These are phyloP conservation scores for Papilionanthe hybrid DNA, from an alignment of 116 monocot species.

Conservation along the genomic window DNA sequence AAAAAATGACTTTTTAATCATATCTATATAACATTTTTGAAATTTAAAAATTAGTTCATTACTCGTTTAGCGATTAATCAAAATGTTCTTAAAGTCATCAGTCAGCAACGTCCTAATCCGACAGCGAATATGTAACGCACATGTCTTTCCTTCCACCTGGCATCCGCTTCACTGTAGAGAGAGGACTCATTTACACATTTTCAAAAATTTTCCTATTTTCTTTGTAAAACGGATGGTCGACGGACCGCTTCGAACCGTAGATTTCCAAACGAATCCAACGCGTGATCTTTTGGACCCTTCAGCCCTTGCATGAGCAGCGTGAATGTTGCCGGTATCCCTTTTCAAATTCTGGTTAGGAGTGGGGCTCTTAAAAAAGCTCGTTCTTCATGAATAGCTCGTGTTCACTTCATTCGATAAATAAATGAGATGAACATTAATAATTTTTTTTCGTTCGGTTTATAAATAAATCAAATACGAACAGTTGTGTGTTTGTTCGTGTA, in stretches of 20 bases:
- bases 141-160: neutral
- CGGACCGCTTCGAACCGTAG: neutral
- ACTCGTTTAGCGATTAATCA: neutral
- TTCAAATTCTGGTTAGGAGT: too few species aligned
- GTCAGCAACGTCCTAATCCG: constrained; percentile 3
- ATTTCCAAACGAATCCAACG: neutral
- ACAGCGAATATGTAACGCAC: neutral
- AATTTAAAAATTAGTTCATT: neutral
- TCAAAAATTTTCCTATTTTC: neutral
- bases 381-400: too few species aligned
- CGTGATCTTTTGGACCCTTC: neutral
- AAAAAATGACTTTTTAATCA: too few species aligned
- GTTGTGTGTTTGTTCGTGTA: too few species aligned
- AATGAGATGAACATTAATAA: too few species aligned
- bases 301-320: too few species aligned
- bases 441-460: too few species aligned
- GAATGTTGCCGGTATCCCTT: too few species aligned
- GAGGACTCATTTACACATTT: neutral
- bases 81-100: neutral
- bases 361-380: too few species aligned
- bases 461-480: too few species aligned
- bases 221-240: neutral
- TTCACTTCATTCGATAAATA: too few species aligned
- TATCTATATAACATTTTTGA: too few species aligned
- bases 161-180: neutral